phyloP scores from a whole-genome alignment of 805 yeast species.

The Tetrapisispora pingtungensis region DNA sequence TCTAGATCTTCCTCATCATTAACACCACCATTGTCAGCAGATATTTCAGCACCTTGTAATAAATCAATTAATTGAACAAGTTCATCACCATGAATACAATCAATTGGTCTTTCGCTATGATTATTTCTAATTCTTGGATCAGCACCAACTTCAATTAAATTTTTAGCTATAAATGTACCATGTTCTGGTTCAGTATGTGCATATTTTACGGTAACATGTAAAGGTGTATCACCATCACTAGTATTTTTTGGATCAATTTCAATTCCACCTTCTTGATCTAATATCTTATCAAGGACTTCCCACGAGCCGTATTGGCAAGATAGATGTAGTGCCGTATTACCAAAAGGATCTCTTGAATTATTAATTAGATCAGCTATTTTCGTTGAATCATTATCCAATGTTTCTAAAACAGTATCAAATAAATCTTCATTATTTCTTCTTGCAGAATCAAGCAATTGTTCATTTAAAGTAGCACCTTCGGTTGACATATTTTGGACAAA shows the following conservation, averaged over 20 bases:
- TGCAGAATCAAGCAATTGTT: constrained; percentile 78
- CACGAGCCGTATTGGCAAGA: constrained; percentile 75
- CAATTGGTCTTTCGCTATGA: constrained; percentile 64
- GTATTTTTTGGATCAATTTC: constrained; percentile 76
- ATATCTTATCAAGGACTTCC: constrained; percentile 70
- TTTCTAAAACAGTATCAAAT: constrained; percentile 44
- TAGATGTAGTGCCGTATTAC: constrained; percentile 72
- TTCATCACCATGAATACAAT: constrained; percentile 47
- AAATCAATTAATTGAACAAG: constrained; percentile 48
- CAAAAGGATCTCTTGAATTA: constrained; percentile 60
- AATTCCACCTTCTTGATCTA: constrained; percentile 76
- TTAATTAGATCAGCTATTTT: constrained; percentile 49
- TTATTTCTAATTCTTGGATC: constrained; percentile 58
- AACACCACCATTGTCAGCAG: constrained; percentile 33
- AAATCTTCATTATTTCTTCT: constrained; percentile 82
- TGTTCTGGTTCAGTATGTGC: constrained; percentile 74
- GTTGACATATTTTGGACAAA: neutral
- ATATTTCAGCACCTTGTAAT: constrained; percentile 78
- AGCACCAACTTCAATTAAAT: constrained; percentile 83
- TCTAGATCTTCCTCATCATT: constrained; percentile 31
- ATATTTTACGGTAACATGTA: constrained; percentile 76
- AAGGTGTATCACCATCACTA: constrained; percentile 74
- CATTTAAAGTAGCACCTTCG: constrained; percentile 67
- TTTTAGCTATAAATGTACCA: constrained; percentile 68
- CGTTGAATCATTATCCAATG: constrained; percentile 27